Conservation (phyloP, 345 rosid species). For the Balakata baccata region DNA sequence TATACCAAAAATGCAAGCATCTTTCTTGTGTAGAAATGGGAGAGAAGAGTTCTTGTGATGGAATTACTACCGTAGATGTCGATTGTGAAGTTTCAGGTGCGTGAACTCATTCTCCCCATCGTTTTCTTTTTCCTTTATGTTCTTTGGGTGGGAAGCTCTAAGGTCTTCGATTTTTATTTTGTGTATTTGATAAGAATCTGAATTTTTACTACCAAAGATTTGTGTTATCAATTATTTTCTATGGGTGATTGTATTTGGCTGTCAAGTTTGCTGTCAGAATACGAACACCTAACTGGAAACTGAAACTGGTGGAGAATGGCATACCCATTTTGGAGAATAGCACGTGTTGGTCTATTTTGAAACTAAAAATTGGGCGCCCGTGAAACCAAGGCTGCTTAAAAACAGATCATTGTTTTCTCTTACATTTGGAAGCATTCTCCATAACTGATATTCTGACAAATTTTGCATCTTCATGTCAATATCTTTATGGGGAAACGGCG, state of each 20-base stretch:
- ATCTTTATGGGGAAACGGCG: neutral
- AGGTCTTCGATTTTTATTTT: neutral
- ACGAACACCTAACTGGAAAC: neutral
- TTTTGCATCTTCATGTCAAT: neutral
- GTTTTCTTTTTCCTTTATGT: neutral
- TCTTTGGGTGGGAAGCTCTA: neutral
- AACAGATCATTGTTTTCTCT: neutral
- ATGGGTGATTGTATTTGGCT: neutral
- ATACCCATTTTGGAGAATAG: neutral
- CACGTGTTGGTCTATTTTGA: neutral
- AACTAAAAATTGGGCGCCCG: neutral
- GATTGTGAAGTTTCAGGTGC: conserved; percentile 3
- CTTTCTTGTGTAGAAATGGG: no score
- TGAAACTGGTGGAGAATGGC: neutral
- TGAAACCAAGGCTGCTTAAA: neutral
- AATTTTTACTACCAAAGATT: neutral
- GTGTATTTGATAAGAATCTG: neutral
- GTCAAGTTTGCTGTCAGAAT: neutral
- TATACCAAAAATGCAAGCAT: no score
- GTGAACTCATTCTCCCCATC: neutral
- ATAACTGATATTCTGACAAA: neutral
- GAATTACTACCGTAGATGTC: neutral
- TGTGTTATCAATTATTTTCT: neutral
- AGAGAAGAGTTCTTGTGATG: neutral
- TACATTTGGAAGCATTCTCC: neutral